Conservation (phyloP, 495 filamentous ascomycete genomes). For the Penicillium arizonense region DNA sequence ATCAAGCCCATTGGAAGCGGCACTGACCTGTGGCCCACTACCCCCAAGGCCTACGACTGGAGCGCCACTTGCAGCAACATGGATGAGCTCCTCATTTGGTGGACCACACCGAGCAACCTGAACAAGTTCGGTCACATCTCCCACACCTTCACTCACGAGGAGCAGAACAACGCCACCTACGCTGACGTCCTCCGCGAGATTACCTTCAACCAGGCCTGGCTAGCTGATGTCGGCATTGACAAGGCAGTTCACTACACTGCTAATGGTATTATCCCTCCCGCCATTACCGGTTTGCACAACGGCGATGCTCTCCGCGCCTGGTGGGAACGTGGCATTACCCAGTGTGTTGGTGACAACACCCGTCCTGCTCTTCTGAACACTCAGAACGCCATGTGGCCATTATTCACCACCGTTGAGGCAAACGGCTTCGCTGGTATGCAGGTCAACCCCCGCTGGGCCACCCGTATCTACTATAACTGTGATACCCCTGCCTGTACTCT, state of each 20-base stretch:
- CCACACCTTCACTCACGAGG: constrained; percentile 63
- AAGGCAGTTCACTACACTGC: constrained; percentile 40
- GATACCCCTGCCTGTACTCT: constrained; percentile 53
- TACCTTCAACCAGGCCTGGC: constrained; percentile 59
- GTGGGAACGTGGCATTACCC: constrained; percentile 55
- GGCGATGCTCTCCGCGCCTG: constrained; percentile 60
- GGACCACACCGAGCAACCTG: constrained; percentile 41
- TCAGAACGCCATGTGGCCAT: constrained; percentile 52
- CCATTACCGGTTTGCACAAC: constrained; percentile 65
- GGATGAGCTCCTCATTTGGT: constrained; percentile 53
- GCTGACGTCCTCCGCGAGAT: constrained; percentile 56
- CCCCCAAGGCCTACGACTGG: constrained; percentile 48
- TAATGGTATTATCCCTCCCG: constrained; percentile 59
- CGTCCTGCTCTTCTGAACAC: constrained; percentile 49
- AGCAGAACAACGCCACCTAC: constrained; percentile 61
- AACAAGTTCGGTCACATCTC: constrained; percentile 56
- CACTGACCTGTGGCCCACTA: constrained; percentile 51
- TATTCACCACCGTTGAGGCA: constrained; percentile 45
- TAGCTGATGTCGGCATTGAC: constrained; percentile 49
- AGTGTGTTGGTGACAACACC: constrained; percentile 65
- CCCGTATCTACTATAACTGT: constrained; percentile 67
- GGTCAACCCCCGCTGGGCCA: constrained; percentile 61
- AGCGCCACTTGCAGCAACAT: constrained; percentile 42
- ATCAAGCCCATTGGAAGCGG: constrained; percentile 58
- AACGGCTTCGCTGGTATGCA: constrained; percentile 58